Conservation (phyloP, 2,329 filamentous ascomycete species). For the Fusarium piperis region DNA sequence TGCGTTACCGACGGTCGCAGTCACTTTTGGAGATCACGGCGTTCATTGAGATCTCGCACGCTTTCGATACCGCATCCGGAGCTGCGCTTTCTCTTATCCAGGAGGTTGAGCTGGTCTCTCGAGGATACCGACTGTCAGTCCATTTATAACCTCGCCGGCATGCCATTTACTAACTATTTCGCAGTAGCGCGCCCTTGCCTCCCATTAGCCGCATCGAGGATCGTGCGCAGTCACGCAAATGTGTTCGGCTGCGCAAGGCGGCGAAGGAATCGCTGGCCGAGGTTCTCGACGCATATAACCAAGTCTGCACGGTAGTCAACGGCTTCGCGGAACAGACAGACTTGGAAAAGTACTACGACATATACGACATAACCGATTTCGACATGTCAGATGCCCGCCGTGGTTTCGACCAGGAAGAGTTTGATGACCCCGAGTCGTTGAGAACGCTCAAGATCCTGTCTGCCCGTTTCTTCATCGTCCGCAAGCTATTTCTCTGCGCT, state of each 20-base stretch:
- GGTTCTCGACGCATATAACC: conserved; percentile 76
- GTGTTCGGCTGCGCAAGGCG: conserved; percentile 80
- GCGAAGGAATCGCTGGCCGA: conserved; percentile 75
- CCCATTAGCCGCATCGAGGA: conserved; percentile 94
- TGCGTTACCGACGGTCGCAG: conserved; percentile 80
- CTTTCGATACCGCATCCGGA: conserved; percentile 80
- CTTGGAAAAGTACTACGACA: conserved; percentile 91
- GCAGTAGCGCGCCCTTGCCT: conserved; percentile 85
- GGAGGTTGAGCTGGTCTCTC: conserved; percentile 93
- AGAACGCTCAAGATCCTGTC: conserved; percentile 84
- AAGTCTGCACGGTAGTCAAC: conserved; percentile 74
- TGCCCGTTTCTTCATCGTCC: conserved; percentile 80
- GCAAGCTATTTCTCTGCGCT: conserved; percentile 89
- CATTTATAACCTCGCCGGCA: not conserved
- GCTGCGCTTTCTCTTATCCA: conserved; percentile 85
- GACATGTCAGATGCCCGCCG: conserved; percentile 77
- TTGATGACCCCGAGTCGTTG: conserved; percentile 81
- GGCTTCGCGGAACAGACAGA: conserved; percentile 81
- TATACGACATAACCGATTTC: conserved; percentile 80
- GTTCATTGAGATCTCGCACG: conserved; percentile 79
- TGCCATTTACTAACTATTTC: conserved; percentile 5
- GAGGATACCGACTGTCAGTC: conserved; percentile 84
- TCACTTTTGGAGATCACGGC: conserved; percentile 74
- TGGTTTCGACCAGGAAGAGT: conserved; percentile 72
- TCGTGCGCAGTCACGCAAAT: conserved; percentile 79